Base-by-base conservation (phyloP, 139 green algal genomes). In the Tetraselmis striata region DNA sequence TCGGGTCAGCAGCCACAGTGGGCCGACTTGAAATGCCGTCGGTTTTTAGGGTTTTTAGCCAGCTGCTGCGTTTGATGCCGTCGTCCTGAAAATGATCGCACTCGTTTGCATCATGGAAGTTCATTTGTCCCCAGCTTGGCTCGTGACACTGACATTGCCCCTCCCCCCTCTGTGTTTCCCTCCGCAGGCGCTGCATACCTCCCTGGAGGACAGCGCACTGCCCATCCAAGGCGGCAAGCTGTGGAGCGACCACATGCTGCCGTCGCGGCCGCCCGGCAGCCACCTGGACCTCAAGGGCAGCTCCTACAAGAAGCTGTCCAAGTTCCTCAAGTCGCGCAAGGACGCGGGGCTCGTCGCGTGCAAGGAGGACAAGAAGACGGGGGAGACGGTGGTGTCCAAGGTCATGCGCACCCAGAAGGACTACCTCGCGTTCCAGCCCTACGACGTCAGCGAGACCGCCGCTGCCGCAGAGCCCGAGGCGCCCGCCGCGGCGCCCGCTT, bases 281-380 rank as follows among this genome's bases (percentile, higher is more conserved):
- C 81, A 45, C 22, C 74, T 92, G 81, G 89, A 94, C 59, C 83
- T 92, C 1, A 92, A 92, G 82, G 86, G 85, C 76, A 87, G 76
- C 74, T 88, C 81, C 23, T 87, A 91, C 83, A 94, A 94, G 84
- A 93, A 93, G 83, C 87, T 94, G 80, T 86, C 82, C 67, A 92
- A 90, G 83, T 90, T 87, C n/a, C 78, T 90, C 32, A 84, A 90
- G 84, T 82, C 74, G 18, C n/a, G 30, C 23, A 24, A 23, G 2
- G 25, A 77, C 74, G 29, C 79, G 31, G 18, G 30, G 59, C 83
- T 86, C 26, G 22, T 86, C 28, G 80, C 76, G 2, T 18, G 79
- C 29, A 86, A 84, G 31, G 88, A 92, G 29, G 90, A 93, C 85
- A 90, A 90, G 82, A 76, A 86, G 29, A 89, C 86, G 0, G 87